Conservation (phyloP, 192 early-diverging fungal species). For the Borealophlyctis nickersoniae region DNA sequence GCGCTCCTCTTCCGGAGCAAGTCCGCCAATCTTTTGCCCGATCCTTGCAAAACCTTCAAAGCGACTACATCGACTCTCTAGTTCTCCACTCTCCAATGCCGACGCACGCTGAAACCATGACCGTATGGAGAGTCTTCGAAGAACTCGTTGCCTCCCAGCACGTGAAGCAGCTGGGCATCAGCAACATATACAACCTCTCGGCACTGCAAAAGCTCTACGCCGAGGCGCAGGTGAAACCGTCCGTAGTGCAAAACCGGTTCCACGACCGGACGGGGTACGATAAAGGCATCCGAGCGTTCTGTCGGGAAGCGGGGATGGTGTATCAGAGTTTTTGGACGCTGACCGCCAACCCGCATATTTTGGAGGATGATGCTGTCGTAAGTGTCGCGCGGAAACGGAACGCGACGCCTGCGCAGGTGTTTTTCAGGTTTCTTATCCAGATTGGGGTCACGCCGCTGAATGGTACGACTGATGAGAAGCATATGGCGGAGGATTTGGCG, state of each 20-base stretch:
- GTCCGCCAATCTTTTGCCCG: conserved; percentile 10
- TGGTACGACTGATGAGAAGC: conserved; percentile 21
- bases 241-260: conserved; percentile 28
- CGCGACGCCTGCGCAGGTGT: conserved; percentile 20
- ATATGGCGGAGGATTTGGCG: conserved; percentile 28
- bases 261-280: conserved; percentile 21
- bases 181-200: conserved; percentile 18
- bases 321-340: conserved; percentile 34
- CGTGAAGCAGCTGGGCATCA: conserved; percentile 15
- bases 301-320: conserved; percentile 9
- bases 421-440: conserved; percentile 21
- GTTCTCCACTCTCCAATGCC: conserved; percentile 31
- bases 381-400: conserved; percentile 18
- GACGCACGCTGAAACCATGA: conserved; percentile 16
- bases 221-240: conserved; percentile 19
- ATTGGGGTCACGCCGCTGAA: conserved; percentile 22
- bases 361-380: background rate
- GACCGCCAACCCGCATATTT: conserved; percentile 25
- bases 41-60: conserved; percentile 18
- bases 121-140: conserved; percentile 29
- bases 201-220: conserved; percentile 14
- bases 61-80: conserved; percentile 27
- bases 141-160: background rate
- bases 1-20: conserved; percentile 14
- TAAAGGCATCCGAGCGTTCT: conserved; percentile 16